Evolutionary conservation across 2,329 filamentous ascomycete genomes (phyloP).

Genomic region (Diaporthe sp.): DNA sequence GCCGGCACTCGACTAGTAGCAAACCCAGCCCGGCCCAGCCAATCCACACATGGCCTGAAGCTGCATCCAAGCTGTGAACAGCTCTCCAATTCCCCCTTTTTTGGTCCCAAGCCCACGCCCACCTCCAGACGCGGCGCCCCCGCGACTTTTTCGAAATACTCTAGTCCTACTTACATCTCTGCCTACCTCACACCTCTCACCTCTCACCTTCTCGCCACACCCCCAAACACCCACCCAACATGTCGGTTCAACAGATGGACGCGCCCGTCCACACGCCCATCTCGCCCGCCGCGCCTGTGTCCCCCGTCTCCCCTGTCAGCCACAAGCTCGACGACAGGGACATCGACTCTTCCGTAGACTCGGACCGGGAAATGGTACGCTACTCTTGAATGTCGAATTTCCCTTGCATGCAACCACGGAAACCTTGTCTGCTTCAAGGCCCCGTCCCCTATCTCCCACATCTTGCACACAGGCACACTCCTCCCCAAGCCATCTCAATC

Average conservation of each 20-base stretch:
- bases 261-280: constrained; percentile 35
- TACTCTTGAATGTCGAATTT: constrained; percentile 28
- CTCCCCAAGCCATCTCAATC: constrained; percentile 21
- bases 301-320: constrained; percentile 35
- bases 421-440: constrained; percentile 11
- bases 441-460: constrained; percentile 6
- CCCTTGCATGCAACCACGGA: constrained; percentile 22
- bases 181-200: not conserved
- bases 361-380: constrained; percentile 53
- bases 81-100: constrained; percentile 27
- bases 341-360: constrained; percentile 41
- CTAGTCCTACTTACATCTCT: not conserved
- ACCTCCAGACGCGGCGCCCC: constrained; percentile 23
- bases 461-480: not conserved
- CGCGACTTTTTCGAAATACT: constrained; percentile 21
- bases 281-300: constrained; percentile 35
- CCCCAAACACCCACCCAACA: constrained; percentile 33
- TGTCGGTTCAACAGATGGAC: constrained; percentile 46
- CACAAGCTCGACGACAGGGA: constrained; percentile 36
- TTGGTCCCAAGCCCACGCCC: constrained; percentile 12
- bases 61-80: constrained; percentile 30
- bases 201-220: not conserved
- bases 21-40: constrained; percentile 11
- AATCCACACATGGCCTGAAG: constrained; percentile 32
- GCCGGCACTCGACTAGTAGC: constrained; percentile 15